Conservation (phyloP, 1,139 yeast genomes). For the Yamadazyma conglobata region DNA sequence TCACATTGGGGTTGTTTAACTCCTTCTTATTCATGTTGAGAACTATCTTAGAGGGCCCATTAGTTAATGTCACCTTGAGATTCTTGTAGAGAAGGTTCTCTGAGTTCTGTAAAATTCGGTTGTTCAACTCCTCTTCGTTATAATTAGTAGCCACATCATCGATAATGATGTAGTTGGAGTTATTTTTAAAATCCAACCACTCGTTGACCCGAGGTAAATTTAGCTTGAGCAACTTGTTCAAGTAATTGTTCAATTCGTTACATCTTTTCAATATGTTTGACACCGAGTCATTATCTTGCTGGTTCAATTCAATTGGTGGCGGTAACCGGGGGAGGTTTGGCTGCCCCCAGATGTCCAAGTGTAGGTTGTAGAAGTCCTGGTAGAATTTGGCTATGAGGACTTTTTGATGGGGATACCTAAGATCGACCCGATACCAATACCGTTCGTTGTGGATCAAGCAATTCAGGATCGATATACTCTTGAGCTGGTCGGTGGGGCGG, state of each 20-base stretch:
- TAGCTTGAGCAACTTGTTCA: slow-evolving; percentile 22
- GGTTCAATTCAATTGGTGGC: slow-evolving; percentile 35
- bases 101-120: slow-evolving; percentile 23
- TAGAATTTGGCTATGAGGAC: slow-evolving; percentile 37
- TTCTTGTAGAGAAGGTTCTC: slow-evolving; percentile 21
- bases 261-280: slow-evolving; percentile 23
- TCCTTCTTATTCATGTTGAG: slow-evolving; percentile 25
- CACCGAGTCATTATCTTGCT: slow-evolving; percentile 7
- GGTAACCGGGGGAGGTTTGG: slow-evolving; percentile 37
- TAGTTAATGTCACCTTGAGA: slow-evolving; percentile 25
- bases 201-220: slow-evolving; percentile 21
- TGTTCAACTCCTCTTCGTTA: slow-evolving; percentile 20
- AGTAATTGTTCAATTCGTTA: slow-evolving; percentile 32
- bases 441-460: slow-evolving; percentile 35
- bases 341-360: slow-evolving; percentile 19
- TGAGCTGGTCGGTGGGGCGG: slow-evolving; percentile 6
- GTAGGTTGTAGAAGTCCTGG: slow-evolving; percentile 44
- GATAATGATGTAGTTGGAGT: slow-evolving; percentile 7
- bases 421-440: slow-evolving; percentile 44
- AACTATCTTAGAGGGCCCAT: slow-evolving; percentile 24
- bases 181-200: slow-evolving; percentile 29
- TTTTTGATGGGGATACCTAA: slow-evolving; percentile 30
- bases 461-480: slow-evolving; percentile 28
- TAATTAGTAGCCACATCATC: slow-evolving; percentile 7
- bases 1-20: slow-evolving; percentile 23